Evolutionary conservation across 2,329 filamentous ascomycete species (phyloP).

Genomic region (Daldinia sp.): DNA sequence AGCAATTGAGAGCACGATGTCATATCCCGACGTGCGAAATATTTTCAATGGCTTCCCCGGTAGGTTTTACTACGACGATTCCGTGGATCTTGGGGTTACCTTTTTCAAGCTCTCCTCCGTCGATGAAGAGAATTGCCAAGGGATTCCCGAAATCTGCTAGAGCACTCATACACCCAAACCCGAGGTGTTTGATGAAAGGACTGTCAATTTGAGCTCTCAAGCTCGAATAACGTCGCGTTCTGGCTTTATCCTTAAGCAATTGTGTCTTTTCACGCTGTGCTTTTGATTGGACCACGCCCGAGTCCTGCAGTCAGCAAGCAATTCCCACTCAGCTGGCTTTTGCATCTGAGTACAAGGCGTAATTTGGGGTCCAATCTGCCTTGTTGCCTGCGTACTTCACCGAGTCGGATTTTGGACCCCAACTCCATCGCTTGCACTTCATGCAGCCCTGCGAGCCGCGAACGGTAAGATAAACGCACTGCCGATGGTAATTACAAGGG

Average conservation of each 20-base stretch:
- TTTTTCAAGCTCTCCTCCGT: conserved; percentile 27
- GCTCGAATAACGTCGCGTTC: conserved; percentile 39
- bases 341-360: conserved; percentile 44
- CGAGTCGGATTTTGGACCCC: conserved; percentile 48
- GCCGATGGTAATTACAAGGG: conserved; percentile 42
- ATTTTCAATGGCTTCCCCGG: conserved; percentile 16
- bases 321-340: conserved; percentile 46
- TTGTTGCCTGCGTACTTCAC: conserved; percentile 50
- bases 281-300: conserved; percentile 46
- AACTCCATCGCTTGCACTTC: conserved; percentile 44
- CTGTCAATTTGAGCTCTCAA: conserved; percentile 30
- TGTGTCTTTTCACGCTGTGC: conserved; percentile 27
- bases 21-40: not conserved
- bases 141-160: conserved; percentile 28
- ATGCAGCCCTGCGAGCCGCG: conserved; percentile 45
- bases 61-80: conserved; percentile 16
- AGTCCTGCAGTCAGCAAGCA: conserved; percentile 48
- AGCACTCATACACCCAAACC: conserved; percentile 43
- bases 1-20: not conserved
- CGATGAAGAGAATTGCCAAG: conserved; percentile 17
- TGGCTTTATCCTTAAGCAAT: conserved; percentile 36
- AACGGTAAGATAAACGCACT: conserved; percentile 44
- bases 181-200: conserved; percentile 39
- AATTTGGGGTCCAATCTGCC: conserved; percentile 47
- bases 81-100: conserved; percentile 28